Evolutionary conservation across 306 rosid species (phyloP), one percentile per base, ranked within the genome.

Genomic region (Arachis hypogaea): DNA sequence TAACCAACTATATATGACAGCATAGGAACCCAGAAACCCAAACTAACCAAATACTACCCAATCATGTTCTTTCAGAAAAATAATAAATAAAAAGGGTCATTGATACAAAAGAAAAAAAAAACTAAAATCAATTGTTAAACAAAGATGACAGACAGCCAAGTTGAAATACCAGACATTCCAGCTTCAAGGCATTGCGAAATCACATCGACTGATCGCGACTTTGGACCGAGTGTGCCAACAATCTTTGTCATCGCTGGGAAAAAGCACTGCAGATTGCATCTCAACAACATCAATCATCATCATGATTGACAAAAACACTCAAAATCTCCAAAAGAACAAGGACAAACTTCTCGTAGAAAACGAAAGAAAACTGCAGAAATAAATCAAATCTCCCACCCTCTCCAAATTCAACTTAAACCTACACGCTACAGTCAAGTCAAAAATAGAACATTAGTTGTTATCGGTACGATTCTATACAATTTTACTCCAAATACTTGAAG

Each of bases 161-260:
- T 30, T 59, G 59, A 73, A 7, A 58, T 87, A 92, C 97, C 97
- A 67, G 96, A 87, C 97, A 92, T 89, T 83, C 98, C 98, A n/a
- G 98, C 85, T 63, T 83, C 52, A 50, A 92, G 90, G 78, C 98
- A 89, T 38, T 66, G 84, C 2, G 96, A 84, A 61, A 92, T 92
- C 50, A 58, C 79, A 44, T 92, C 90, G 11, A 89, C 82, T 4
- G 98, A 89, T 64, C 90, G 76, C 6, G 98, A 92, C 54, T 82
- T 88, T 9, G 88, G 84, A 79, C 98, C 98, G 14, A 92, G 98
- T 42, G 98, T 92, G 46, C 98, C 98, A 33, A 92, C 87, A 78
- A 89, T 92, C 85, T 85, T 92, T 29, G 98, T 89, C 96, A 88
- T 85, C 30, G 98, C 93, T 36, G 96, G 90, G 80, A 85, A 89